Conservation (phyloP, 2,329 filamentous ascomycete species). For the Sporothrix inflata region DNA sequence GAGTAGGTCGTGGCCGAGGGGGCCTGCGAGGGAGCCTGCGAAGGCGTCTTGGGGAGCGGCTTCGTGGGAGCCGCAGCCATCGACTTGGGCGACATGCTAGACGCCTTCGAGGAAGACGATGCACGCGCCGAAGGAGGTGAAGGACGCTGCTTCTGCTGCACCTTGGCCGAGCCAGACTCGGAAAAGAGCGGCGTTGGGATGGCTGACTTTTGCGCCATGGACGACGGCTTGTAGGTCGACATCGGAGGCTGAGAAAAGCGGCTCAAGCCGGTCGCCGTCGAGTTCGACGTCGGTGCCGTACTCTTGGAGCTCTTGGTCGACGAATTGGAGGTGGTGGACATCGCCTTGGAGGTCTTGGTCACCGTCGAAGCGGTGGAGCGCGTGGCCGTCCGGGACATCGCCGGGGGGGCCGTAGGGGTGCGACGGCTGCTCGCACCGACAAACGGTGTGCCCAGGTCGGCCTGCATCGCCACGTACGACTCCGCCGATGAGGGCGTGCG, state of each 20-base stretch:
- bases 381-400: too few relatives aligned
- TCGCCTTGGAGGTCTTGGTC: background rate
- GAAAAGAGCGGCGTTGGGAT: background rate
- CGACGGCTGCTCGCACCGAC: background rate
- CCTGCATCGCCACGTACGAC: constrained; percentile 30
- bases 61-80: too few relatives aligned
- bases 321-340: background rate
- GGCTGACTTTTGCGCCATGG: background rate
- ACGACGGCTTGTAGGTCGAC: background rate
- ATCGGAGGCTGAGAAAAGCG: background rate
- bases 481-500: background rate
- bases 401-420: too few relatives aligned
- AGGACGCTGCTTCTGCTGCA: background rate
- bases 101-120: background rate
- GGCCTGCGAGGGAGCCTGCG: too few relatives aligned
- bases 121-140: too few relatives aligned
- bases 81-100: background rate
- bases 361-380: background rate
- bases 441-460: background rate
- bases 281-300: background rate
- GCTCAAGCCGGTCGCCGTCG: background rate
- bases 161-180: background rate
- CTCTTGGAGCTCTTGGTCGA: background rate
- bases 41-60: background rate
- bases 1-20: background rate